phyloP scores from a whole-genome alignment of 805 yeast genomes.

The Scheffersomyces ergatensis region DNA sequence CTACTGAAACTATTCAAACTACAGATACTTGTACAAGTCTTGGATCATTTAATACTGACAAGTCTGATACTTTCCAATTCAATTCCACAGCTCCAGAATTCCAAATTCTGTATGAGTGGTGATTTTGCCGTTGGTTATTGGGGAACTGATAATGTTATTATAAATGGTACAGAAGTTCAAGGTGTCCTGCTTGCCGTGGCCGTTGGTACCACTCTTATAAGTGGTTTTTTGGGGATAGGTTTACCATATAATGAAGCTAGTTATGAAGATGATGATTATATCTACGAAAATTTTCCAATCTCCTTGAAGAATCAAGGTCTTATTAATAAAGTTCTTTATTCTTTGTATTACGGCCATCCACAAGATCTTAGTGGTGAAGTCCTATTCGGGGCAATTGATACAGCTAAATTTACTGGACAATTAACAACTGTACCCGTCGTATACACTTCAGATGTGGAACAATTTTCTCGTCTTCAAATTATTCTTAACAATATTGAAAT shows the following conservation, averaged over 20 bases:
- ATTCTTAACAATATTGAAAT: background rate
- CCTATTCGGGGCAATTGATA: conserved; percentile 27
- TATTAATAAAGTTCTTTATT: conserved; percentile 27
- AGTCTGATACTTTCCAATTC: conserved; percentile 27
- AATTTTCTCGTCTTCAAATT: background rate
- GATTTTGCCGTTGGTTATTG: conserved; percentile 49
- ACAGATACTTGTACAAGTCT: conserved; percentile 23
- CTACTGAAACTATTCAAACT: too few relatives aligned
- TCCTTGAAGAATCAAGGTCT: conserved; percentile 25
- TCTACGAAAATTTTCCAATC: conserved; percentile 29
- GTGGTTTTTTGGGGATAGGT: conserved; percentile 26
- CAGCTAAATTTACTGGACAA: conserved; percentile 20
- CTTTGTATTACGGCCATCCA: conserved; percentile 23
- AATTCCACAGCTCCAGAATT: conserved; percentile 28
- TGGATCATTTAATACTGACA: conserved; percentile 34
- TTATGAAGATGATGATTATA: background rate
- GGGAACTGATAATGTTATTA: conserved; percentile 23
- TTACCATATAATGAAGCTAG: conserved; percentile 1
- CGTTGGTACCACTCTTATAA: conserved; percentile 7
- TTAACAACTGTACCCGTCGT: conserved; percentile 10
- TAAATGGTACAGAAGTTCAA: conserved; percentile 8
- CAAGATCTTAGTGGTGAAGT: conserved; percentile 15
- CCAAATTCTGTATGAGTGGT: conserved; percentile 45
- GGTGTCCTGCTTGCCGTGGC: background rate
- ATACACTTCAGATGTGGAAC: background rate